Conservation (phyloP, 768 basidiomycete species). For the Suillus ampliporus region DNA sequence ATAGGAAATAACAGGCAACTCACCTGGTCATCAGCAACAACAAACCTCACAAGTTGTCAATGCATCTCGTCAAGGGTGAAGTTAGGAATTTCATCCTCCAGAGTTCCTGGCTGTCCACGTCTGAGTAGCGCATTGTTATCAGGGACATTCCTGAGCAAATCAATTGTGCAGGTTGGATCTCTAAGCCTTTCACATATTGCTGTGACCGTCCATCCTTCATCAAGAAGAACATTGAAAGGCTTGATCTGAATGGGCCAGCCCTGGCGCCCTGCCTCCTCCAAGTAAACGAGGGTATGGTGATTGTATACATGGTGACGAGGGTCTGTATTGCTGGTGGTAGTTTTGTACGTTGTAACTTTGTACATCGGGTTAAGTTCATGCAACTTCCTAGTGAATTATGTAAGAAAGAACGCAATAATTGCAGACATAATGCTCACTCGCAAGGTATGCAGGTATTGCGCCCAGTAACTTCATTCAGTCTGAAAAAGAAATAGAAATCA, state of each 20-base stretch:
- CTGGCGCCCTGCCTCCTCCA: not conserved
- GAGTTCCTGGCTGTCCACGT: not conserved
- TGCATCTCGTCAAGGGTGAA: not conserved
- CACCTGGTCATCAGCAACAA: not conserved
- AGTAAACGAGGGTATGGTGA: not conserved
- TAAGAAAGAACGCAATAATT: not conserved
- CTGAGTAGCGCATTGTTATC: not conserved
- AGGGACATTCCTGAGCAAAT: not conserved
- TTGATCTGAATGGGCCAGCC: not conserved
- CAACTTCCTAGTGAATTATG: not conserved
- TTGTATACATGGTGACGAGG: not conserved
- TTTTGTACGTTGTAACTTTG: not conserved
- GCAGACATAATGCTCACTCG: not conserved
- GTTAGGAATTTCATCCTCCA: not conserved
- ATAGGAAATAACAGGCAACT: not conserved
- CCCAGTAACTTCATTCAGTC: not conserved
- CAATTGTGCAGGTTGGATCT: not conserved
- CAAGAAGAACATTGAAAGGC: not conserved
- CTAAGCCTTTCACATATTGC: not conserved
- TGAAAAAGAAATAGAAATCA: not conserved
- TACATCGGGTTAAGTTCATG: not conserved
- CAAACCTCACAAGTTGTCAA: not conserved
- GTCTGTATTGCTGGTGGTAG: not conserved
- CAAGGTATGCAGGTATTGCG: not conserved
- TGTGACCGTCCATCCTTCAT: not conserved